A percentile compares a stretch with the other conserved stretches of the same genome.
Evolutionary conservation across 805 yeast genomes (phyloP).

Genomic region (Metahyphopichia silvanorum): DNA sequence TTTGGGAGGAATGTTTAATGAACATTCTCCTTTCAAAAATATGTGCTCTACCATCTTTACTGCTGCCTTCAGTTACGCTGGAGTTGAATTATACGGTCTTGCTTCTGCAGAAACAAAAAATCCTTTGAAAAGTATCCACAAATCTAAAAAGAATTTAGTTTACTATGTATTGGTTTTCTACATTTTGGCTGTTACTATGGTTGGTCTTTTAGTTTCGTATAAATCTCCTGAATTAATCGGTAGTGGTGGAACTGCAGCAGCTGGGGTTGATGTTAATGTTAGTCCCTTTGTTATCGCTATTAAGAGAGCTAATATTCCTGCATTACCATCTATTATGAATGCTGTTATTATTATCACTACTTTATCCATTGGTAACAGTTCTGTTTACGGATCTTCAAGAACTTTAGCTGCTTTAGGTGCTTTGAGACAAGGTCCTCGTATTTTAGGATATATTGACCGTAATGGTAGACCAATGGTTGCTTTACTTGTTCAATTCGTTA

Average conservation of each 20-base stretch:
- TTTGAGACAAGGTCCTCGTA: conserved; percentile 25
- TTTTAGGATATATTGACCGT: conserved; percentile 25
- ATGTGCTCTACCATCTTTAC: conserved; percentile 58
- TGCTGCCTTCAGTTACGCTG: conserved; percentile 64
- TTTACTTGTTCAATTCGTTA: conserved; percentile 17
- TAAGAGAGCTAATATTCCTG: conserved; percentile 24
- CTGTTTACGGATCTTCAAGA: conserved; percentile 33
- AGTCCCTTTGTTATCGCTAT: conserved; percentile 41
- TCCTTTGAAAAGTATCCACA: conserved; percentile 58
- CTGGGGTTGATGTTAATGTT: conserved; percentile 22
- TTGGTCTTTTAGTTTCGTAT: conserved; percentile 53
- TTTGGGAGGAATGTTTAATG: conserved; percentile 45
- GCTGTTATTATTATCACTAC: conserved; percentile 31
- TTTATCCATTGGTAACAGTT: conserved; percentile 33
- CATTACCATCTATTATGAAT: conserved; percentile 29
- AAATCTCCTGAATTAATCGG: conserved; percentile 17
- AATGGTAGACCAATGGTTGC: conserved; percentile 30
- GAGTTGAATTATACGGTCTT: conserved; percentile 63
- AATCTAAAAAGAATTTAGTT: conserved; percentile 62
- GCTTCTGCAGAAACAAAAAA: conserved; percentile 66
- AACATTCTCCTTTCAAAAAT: conserved; percentile 50
- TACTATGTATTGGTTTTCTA: conserved; percentile 63
- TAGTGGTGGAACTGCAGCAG: conserved; percentile 9
- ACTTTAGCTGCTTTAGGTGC: conserved; percentile 30
- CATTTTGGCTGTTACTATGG: conserved; percentile 48